Evolutionary conservation across 225 moss, liverwort and hornwort species (phyloP), one percentile per base, ranked within the genome.

Genomic region (Bryoerythrophyllum caledonicum): DNA sequence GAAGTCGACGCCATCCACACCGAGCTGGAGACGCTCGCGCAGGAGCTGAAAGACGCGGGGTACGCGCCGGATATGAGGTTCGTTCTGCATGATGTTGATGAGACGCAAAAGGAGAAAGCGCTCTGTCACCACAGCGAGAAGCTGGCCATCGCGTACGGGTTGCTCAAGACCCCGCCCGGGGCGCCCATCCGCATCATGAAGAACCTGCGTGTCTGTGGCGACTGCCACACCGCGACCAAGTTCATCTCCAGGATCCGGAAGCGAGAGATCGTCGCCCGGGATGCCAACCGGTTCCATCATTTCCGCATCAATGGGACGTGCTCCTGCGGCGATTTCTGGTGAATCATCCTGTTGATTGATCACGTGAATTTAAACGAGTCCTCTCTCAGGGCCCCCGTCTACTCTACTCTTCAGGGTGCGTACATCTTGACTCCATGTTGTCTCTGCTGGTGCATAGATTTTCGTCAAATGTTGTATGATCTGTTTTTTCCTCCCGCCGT

Each of bases 261-360:
- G 20, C 82, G 88, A 25, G 86, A 86, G 12, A 83, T 88, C 32
- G 59, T 88, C 28, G 80, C 82, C 8, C 74, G 86, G 58, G 90
- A 90, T 82, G 83, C 79, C 24, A 81, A 72, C 59, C 83, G 87
- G 12, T 90, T 90, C 34, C 86, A 86, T 70, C 64, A 81, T 38
- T 86, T 86, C 76, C 78, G 17, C 13, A 53, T 17, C 48, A 6
- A 84, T 41, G 87, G 86, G 3, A 26, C 68, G 7, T 90, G 90
- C 73, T 85, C 87, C 44, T 90, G 90, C 58, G 79, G 83, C 17
- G 90, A 90, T 68, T 90, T 81, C 73, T 90, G 85, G 85, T 84
- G 63, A 74, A 1, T 46, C 21, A 63, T 46, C 5, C 46, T 46
- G 46, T 15, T 16, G 16, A 46, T 4, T 15, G 16, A 46, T 40